These are phyloP conservation scores for Fennellomyces sp. DNA, from an alignment of 371 early-diverging fungal species.

Conservation along the genomic window DNA sequence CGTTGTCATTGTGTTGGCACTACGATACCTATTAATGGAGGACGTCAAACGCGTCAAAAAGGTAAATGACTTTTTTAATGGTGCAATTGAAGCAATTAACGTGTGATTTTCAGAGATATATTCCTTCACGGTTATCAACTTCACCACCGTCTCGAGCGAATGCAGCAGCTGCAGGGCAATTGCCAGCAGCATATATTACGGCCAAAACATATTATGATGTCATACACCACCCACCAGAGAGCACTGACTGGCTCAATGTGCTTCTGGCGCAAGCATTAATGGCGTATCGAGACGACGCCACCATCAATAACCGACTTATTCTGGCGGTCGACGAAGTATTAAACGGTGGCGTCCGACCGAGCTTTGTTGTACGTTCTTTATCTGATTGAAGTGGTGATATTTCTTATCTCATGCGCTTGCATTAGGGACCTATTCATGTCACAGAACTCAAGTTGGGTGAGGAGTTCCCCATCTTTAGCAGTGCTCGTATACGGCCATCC, in stretches of 20 bases:
- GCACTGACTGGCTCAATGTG: constrained; percentile 93
- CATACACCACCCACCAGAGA: constrained; percentile 72
- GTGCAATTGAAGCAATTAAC: too few relatives aligned
- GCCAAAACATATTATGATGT: constrained; percentile 67
- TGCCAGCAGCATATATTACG: constrained; percentile 52
- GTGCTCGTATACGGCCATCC: constrained; percentile 71
- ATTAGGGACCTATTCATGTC: constrained; percentile 81
- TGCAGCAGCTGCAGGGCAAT: constrained; percentile 24
- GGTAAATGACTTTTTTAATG: too few relatives aligned
- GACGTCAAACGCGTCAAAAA: constrained; percentile 52
- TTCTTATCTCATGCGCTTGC: background rate
- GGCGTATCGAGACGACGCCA: constrained; percentile 83
- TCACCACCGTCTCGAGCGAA: constrained; percentile 35
- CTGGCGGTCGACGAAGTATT: constrained; percentile 75
- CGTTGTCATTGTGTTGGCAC: constrained; percentile 53
- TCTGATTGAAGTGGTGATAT: background rate
- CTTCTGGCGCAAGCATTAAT: constrained; percentile 85
- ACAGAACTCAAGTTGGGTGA: constrained; percentile 90
- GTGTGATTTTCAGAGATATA: constrained; percentile 45
- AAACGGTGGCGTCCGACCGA: constrained; percentile 81
- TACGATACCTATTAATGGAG: constrained; percentile 67
- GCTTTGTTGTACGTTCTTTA: constrained; percentile 67
- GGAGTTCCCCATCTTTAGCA: constrained; percentile 82
- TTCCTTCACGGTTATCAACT: constrained; percentile 44
- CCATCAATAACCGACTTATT: constrained; percentile 73